phyloP scores from a whole-genome alignment of 2,329 filamentous ascomycete genomes.

The Chaetomium globosum region DNA sequence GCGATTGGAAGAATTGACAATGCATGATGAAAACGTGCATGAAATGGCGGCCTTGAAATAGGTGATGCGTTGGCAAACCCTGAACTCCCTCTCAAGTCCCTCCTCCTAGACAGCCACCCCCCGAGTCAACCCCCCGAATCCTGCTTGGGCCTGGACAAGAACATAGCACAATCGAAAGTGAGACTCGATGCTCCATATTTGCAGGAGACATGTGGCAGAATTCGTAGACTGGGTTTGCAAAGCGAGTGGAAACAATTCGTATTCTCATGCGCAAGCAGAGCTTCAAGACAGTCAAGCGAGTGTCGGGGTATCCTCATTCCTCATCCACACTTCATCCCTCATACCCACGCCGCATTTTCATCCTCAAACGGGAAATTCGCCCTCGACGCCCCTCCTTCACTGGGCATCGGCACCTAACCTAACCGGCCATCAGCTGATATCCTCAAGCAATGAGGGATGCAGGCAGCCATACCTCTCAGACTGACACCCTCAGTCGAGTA shows the following conservation, averaged over 20 bases:
- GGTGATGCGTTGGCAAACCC: neutral
- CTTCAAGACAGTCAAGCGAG: slow-evolving; percentile 12
- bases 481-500: neutral
- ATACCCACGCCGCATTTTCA: neutral
- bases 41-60: neutral
- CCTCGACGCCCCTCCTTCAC: neutral
- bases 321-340: neutral
- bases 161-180: neutral
- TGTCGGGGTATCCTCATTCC: slow-evolving; percentile 18
- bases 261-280: slow-evolving; percentile 10
- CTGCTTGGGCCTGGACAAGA: neutral
- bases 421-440: neutral
- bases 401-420: neutral
- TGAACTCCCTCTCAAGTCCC: neutral
- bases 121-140: neutral
- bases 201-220: neutral
- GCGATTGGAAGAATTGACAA: neutral
- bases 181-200: neutral
- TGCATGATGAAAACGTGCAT: slow-evolving; percentile 7
- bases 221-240: neutral
- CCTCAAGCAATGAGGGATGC: neutral
- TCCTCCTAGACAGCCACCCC: neutral
- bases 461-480: neutral
- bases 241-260: neutral
- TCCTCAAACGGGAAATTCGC: neutral